Conservation (phyloP, 2,329 filamentous ascomycete species). For the Alternaria consortialis region DNA sequence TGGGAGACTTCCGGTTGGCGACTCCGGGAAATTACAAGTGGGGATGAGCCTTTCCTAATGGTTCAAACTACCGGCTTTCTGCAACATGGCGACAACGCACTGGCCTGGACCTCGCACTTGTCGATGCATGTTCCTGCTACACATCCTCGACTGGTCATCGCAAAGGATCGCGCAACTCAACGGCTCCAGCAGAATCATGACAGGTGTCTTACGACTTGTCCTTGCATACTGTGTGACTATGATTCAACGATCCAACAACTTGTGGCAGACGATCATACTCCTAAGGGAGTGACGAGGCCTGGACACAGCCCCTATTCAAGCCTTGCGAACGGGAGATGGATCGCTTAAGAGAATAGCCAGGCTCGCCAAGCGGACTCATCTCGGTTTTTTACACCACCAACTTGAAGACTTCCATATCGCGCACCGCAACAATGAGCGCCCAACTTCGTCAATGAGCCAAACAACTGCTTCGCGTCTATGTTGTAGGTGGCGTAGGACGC, state of each 20-base stretch:
- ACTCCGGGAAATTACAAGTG: slow-evolving; percentile 42
- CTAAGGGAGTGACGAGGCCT: slow-evolving; percentile 18
- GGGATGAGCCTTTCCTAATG: slow-evolving; percentile 28
- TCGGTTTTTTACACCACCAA: slow-evolving; percentile 15
- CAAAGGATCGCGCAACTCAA: slow-evolving; percentile 3
- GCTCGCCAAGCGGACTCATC: slow-evolving; percentile 41
- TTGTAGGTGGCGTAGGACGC: slow-evolving; percentile 15
- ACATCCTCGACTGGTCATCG: slow-evolving; percentile 9
- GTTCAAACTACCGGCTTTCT: slow-evolving; percentile 23
- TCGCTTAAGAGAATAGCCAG: slow-evolving; percentile 33
- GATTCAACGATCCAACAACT: neutral
- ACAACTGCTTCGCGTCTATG: slow-evolving; percentile 4
- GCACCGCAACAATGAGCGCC: slow-evolving; percentile 1
- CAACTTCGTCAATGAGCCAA: slow-evolving; percentile 14
- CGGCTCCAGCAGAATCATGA: neutral
- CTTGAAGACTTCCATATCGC: neutral
- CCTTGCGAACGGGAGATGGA: slow-evolving; percentile 25
- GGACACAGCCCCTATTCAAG: slow-evolving; percentile 38
- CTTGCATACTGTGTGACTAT: slow-evolving; percentile 13
- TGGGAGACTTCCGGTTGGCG: slow-evolving; percentile 32
- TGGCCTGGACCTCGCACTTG: slow-evolving; percentile 22
- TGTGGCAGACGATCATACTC: neutral
- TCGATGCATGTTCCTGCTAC: slow-evolving; percentile 29
- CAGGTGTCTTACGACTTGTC: slow-evolving; percentile 8
- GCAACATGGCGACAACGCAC: slow-evolving; percentile 27